These are phyloP conservation scores for Calonectria leucothoes DNA, from an alignment of 2,329 filamentous ascomycete species.

Conservation along the genomic window DNA sequence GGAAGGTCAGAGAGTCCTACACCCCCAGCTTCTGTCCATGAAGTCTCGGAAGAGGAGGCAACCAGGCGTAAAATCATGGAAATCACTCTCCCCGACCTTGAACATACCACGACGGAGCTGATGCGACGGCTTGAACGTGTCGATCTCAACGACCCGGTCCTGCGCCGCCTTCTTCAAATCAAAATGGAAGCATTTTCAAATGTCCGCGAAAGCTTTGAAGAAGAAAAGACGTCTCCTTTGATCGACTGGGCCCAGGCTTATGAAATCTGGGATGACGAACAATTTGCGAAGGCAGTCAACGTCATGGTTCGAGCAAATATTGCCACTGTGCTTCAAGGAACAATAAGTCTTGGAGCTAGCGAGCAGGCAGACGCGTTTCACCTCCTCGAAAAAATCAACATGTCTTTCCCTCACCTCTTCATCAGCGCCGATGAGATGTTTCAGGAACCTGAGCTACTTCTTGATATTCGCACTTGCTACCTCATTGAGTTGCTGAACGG, in stretches of 20 bases:
- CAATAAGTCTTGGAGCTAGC: conserved; percentile 28
- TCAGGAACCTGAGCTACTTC: conserved; percentile 38
- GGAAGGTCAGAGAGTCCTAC: neutral
- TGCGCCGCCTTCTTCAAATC: conserved; percentile 36
- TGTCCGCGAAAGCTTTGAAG: conserved; percentile 40
- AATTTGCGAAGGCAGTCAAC: conserved; percentile 11
- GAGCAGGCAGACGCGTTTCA: conserved; percentile 28
- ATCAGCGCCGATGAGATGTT: conserved; percentile 26
- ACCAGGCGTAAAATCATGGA: conserved; percentile 37
- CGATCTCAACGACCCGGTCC: conserved; percentile 32
- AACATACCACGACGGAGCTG: conserved; percentile 40
- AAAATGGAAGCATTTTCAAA: conserved; percentile 42
- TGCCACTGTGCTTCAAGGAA: conserved; percentile 46
- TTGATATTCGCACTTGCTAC: conserved; percentile 52
- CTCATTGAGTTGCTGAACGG: conserved; percentile 44
- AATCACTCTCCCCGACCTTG: conserved; percentile 42
- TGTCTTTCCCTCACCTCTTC: conserved; percentile 46
- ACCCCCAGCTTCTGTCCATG: conserved; percentile 6
- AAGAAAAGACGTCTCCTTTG: conserved; percentile 35
- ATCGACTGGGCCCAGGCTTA: conserved; percentile 41
- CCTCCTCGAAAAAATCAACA: conserved; percentile 48
- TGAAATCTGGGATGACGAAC: neutral
- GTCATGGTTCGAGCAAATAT: conserved; percentile 50
- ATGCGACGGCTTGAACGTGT: conserved; percentile 39
- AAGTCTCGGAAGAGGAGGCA: conserved; percentile 17